Conservation (phyloP, 768 basidiomycete genomes). For the Hygrophorus russula region DNA sequence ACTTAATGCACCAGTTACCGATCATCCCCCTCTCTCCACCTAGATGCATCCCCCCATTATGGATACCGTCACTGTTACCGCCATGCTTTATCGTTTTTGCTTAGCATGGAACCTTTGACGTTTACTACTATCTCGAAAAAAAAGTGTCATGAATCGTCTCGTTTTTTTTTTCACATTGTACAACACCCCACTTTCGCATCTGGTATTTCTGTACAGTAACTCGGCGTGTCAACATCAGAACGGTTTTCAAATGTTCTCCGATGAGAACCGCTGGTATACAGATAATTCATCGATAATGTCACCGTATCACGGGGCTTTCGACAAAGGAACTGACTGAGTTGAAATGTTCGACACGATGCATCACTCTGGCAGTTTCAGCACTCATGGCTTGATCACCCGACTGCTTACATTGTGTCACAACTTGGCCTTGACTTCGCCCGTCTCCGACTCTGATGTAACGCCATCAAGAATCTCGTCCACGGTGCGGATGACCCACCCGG, state of each 20-base stretch:
- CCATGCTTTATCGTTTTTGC: constrained; percentile 79
- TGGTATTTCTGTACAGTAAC: too few species aligned
- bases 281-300: too few species aligned
- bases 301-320: constrained; percentile 6
- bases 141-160: too few species aligned
- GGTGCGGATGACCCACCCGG: constrained; percentile 79
- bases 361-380: constrained; percentile 13
- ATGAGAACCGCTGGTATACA: too few species aligned
- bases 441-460: constrained; percentile 37
- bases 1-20: neutral
- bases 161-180: too few species aligned
- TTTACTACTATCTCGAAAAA: neutral
- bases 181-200: too few species aligned
- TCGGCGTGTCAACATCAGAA: too few species aligned
- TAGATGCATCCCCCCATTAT: constrained; percentile 85
- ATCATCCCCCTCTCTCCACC: constrained; percentile 8
- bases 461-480: constrained; percentile 75
- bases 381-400: constrained; percentile 25
- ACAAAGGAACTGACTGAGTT: constrained; percentile 17
- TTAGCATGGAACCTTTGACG: constrained; percentile 36
- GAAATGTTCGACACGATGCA: constrained; percentile 31
- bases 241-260: too few species aligned
- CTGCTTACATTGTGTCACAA: constrained; percentile 30
- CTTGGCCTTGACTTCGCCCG: constrained; percentile 41
- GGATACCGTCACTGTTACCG: constrained; percentile 78